Evolutionary conservation across 441 rosid genomes (phyloP).

Genomic region (Syzygium syzygioides): DNA sequence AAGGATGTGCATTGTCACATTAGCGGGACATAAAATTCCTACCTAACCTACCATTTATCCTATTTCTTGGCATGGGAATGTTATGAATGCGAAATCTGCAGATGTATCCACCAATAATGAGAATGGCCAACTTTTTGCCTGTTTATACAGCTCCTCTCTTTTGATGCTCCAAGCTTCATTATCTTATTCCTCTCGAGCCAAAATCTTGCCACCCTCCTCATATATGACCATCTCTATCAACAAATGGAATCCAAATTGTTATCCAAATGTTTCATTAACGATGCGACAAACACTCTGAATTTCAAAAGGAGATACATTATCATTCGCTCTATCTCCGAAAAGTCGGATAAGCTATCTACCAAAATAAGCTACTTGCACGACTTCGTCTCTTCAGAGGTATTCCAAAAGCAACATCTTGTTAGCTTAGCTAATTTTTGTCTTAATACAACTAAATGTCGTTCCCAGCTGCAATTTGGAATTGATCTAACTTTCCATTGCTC

Average conservation of each 20-base stretch:
- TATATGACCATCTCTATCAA: not conserved
- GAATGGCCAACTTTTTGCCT: not conserved
- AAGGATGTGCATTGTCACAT: not conserved
- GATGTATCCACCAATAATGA: not conserved
- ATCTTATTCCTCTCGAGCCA: not conserved
- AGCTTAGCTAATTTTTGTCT: not conserved
- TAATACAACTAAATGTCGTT: not conserved
- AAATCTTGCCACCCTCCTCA: not conserved
- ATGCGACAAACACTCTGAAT: not conserved
- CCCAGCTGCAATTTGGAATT: not conserved
- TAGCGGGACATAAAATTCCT: not conserved
- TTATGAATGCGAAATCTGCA: not conserved
- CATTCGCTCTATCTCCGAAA: not conserved
- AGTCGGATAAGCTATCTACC: not conserved
- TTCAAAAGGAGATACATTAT: not conserved
- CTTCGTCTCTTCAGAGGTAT: not conserved
- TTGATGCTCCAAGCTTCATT: not conserved
- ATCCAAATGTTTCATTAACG: not conserved
- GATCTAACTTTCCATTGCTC: not conserved
- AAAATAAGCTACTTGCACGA: not conserved
- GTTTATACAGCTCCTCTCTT: not conserved
- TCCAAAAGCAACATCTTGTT: not conserved
- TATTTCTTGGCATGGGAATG: not conserved
- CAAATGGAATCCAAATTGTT: not conserved
- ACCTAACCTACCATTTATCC: not conserved